These are phyloP conservation scores for Chaetomium olivaceum DNA, from an alignment of 2,329 filamentous ascomycete genomes.

Conservation along the genomic window DNA sequence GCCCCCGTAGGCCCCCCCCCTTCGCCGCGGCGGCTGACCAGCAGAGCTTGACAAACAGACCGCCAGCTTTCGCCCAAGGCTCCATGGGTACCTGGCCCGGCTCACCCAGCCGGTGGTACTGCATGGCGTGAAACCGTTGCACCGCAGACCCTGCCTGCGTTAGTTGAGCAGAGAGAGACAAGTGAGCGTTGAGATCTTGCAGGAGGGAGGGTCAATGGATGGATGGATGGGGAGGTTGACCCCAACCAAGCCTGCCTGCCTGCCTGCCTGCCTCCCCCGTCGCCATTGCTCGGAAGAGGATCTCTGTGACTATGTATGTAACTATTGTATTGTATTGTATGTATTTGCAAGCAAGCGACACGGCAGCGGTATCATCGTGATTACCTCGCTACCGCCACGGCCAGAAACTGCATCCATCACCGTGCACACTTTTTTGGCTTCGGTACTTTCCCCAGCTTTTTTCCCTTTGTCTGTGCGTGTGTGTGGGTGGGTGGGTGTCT, in stretches of 20 bases:
- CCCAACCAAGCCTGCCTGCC: too few relatives aligned
- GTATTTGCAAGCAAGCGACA: neutral
- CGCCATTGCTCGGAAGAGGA: neutral
- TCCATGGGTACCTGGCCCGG: neutral
- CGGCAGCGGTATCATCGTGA: neutral
- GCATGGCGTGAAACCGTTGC: neutral
- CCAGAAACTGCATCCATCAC: neutral
- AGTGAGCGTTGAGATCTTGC: neutral
- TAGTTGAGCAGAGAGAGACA: neutral
- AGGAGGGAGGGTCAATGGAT: too few relatives aligned
- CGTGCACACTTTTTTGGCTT: neutral
- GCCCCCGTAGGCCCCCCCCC: neutral
- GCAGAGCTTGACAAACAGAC: neutral
- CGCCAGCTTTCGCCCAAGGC: neutral
- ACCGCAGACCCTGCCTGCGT: neutral
- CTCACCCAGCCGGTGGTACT: neutral
- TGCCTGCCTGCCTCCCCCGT: too few relatives aligned
- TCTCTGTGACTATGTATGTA: neutral
- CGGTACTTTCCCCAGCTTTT: neutral
- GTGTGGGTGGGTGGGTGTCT: neutral
- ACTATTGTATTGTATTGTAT: too few relatives aligned
- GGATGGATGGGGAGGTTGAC: too few relatives aligned
- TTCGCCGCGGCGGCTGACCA: neutral
- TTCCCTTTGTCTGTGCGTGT: neutral
- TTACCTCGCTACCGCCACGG: neutral